These are phyloP conservation scores for Ustilago xerochloae DNA, from an alignment of 1,284 basidiomycete genomes.

Conservation along the genomic window DNA sequence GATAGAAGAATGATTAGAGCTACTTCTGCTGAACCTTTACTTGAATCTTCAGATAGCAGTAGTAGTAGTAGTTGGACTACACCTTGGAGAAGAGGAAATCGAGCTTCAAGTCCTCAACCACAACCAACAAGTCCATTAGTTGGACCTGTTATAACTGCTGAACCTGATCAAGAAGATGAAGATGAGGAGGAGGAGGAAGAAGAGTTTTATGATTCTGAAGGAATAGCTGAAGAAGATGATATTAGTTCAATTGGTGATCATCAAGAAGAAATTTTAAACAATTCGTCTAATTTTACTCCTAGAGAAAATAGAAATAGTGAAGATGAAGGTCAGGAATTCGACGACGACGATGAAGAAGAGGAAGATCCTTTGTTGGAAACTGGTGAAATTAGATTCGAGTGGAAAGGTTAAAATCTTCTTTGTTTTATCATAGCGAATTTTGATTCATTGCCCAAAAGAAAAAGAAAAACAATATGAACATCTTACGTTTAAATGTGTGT, in stretches of 20 bases:
- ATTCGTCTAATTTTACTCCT: no score
- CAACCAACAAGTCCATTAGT: conserved; percentile 50
- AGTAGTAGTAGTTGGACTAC: no score
- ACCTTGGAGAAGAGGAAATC: not conserved
- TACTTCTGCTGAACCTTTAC: conserved; percentile 25
- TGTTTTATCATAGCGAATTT: no score
- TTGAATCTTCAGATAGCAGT: conserved; percentile 9
- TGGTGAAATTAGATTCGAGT: conserved; percentile 66
- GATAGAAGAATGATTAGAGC: conserved; percentile 4
- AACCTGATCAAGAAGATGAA: conserved; percentile 43
- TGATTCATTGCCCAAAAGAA: no score
- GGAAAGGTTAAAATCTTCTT: conserved; percentile 42
- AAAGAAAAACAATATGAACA: no score
- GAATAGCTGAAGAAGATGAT: conserved; percentile 34
- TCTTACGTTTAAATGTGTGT: no score
- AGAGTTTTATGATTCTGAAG: conserved; percentile 45
- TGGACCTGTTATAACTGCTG: conserved; percentile 48
- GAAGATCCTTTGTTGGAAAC: conserved; percentile 61
- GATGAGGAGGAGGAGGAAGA: no score
- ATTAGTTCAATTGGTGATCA: not conserved
- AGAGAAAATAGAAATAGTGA: conserved; percentile 13
- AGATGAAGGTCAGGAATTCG: conserved; percentile 28
- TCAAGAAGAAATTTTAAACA: no score
- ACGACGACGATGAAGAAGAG: conserved; percentile 47
- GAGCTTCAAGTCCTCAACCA: conserved; percentile 1